Percentiles rank a stretch among this genome's conserved stretches.
phyloP scores from a whole-genome alignment of 1,284 basidiomycete genomes.

The Volvariella volvacea region DNA sequence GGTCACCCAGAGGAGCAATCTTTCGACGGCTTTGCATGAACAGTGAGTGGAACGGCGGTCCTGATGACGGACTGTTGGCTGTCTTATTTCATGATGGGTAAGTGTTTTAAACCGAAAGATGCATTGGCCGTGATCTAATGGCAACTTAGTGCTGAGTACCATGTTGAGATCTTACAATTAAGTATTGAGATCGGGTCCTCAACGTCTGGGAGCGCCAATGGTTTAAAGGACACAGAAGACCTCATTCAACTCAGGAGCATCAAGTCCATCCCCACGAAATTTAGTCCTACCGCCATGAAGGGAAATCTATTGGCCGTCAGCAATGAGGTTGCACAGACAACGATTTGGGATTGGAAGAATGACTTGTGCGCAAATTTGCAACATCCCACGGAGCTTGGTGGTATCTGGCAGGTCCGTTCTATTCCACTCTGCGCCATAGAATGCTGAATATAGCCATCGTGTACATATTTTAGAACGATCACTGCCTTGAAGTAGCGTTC shows the following conservation, averaged over 20 bases:
- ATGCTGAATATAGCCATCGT: neutral
- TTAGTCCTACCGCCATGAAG: constrained; percentile 37
- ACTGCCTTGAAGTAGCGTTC: constrained; percentile 46
- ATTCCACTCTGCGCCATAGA: constrained; percentile 1
- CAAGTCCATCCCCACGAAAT: constrained; percentile 26
- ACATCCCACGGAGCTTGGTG: constrained; percentile 25
- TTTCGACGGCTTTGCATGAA: constrained; percentile 47
- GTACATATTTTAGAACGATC: constrained; percentile 28
- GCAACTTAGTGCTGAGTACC: constrained; percentile 15
- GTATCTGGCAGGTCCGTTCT: constrained; percentile 28
- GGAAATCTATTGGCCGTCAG: constrained; percentile 47
- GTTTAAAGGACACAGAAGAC: too few relatives aligned
- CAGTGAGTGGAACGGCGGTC: constrained; percentile 23
- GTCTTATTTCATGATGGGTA: constrained; percentile 37
- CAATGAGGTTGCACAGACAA: constrained; percentile 41
- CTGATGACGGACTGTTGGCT: constrained; percentile 37
- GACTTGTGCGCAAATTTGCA: constrained; percentile 38
- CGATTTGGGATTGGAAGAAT: constrained; percentile 46
- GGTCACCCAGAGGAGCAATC: constrained; percentile 46
- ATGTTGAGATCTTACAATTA: constrained; percentile 24
- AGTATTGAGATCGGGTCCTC: constrained; percentile 5
- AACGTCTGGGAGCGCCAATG: too few relatives aligned
- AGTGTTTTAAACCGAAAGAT: constrained; percentile 10
- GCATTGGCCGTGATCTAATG: constrained; percentile 6
- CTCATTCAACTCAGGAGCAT: constrained; percentile 13